A percentile compares a stretch with the other conserved stretches of the same genome.
phyloP scores from a whole-genome alignment of 257 asterid species.

The Solanum clarkiae region DNA sequence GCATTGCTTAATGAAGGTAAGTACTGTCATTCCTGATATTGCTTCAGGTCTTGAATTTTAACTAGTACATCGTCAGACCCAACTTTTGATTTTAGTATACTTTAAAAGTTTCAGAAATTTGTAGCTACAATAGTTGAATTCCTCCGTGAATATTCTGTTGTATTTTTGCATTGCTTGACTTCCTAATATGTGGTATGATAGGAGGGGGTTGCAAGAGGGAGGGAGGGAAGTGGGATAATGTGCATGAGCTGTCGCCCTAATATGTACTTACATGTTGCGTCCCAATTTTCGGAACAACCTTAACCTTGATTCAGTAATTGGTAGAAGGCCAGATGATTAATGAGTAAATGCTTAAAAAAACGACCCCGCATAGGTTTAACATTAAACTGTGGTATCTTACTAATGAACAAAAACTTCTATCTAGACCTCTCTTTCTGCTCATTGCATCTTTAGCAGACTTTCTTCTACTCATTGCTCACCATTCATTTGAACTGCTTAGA shows the following conservation, averaged over 20 bases:
- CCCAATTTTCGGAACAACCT: not conserved
- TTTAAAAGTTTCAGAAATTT: not conserved
- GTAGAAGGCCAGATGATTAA: not conserved
- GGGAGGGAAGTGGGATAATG: not conserved
- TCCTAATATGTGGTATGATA: not conserved
- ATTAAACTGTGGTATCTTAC: not conserved
- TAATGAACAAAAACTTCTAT: not conserved
- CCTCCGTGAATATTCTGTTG: not conserved
- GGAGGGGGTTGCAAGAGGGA: not conserved
- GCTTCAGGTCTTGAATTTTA: not conserved
- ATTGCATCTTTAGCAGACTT: not conserved
- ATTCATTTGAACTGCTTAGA: not conserved
- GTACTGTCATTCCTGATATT: not conserved
- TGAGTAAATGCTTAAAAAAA: not conserved
- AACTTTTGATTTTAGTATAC: not conserved
- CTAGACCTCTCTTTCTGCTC: not conserved
- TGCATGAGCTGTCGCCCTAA: not conserved
- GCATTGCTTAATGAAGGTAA: conserved; percentile 67
- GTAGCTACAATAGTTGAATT: not conserved
- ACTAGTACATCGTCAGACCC: not conserved
- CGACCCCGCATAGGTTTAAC: not conserved
- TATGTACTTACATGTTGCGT: not conserved
- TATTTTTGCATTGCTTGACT: not conserved
- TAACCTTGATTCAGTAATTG: not conserved
- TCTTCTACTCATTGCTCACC: not conserved